Evolutionary conservation across 2,329 filamentous ascomycete species (phyloP), one percentile per base, ranked within the genome.

Genomic region (Diaporthe sp.): DNA sequence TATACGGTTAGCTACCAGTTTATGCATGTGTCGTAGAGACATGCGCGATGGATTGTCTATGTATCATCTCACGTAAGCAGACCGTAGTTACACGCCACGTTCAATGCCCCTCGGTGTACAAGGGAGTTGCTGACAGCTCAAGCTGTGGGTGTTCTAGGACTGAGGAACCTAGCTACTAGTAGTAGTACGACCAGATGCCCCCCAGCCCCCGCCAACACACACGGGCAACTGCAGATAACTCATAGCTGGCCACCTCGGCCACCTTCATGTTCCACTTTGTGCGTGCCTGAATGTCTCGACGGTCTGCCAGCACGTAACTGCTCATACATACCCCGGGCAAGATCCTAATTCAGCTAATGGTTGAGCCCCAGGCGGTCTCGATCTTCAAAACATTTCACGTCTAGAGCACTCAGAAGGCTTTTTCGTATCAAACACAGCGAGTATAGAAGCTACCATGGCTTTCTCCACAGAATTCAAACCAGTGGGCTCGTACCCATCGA

Each of bases 381-480:
- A 7, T 25, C 10, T 25, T n/a, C 31, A 61, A 6, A 4, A 13
- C 12, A 8, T 2, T 0, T 9, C n/a, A 7, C 9, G 17, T n/a
- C 12, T 2, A 3, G 0, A 13, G 10, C 4, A 4, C 17, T 10
- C 10, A 4, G 2, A 22, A 31, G 34, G 8, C 4, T n/a, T 8
- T 0, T 42, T 12, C 5, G 7, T 19, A 3, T 22, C n/a, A 4
- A 19, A 13, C 0, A 44, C 0, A 44, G 3, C 3, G 2, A 7
- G 1, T 37, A 4, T 3, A 25, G 19, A 49, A 49, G 15, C 15
- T 5, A 9, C n/a, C 6, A 68, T 68, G 62, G 1, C 44, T 10
- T 37, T 17, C 39, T 17, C 19, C 13, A 51, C 22, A 12, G 46
- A 39, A 19, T 6, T 17, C 19, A 68, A 51, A 31, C 62, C 62